Percentiles rank a stretch among this genome's conserved stretches.
phyloP scores from a whole-genome alignment of 2,329 filamentous ascomycete species.

The Microcera coccophila region DNA sequence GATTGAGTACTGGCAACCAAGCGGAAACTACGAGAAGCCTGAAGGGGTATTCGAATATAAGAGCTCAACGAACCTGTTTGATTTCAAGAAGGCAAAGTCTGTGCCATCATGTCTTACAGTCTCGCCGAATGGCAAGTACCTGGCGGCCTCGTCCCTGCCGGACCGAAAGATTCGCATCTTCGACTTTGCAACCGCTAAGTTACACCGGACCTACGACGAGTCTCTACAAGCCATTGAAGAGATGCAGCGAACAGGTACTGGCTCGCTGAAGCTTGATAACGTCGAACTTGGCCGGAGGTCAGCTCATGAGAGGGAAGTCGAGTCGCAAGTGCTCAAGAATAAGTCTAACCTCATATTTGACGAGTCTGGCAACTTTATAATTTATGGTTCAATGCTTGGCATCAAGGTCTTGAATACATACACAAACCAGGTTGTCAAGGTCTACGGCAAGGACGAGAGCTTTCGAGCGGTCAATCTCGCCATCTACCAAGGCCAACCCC shows the following conservation, averaged over 20 bases:
- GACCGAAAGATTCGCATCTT: conserved; percentile 92
- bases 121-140: conserved; percentile 80
- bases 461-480: conserved; percentile 79
- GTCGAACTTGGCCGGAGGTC: conserved; percentile 88
- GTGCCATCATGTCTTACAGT: conserved; percentile 77
- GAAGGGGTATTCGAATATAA: conserved; percentile 90
- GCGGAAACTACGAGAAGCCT: conserved; percentile 80
- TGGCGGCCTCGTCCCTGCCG: conserved; percentile 85
- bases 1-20: conserved; percentile 93
- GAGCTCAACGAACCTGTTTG: conserved; percentile 88
- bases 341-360: conserved; percentile 90
- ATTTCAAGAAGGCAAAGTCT: conserved; percentile 94
- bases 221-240: conserved; percentile 83
- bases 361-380: conserved; percentile 89
- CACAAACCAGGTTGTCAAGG: conserved; percentile 86
- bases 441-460: conserved; percentile 86
- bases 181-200: conserved; percentile 83
- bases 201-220: conserved; percentile 92
- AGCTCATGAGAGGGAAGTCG: conserved; percentile 81
- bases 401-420: conserved; percentile 95
- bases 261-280: conserved; percentile 75
- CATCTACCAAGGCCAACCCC: conserved; percentile 90
- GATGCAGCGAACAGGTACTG: conserved; percentile 93
- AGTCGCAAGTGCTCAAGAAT: conserved; percentile 61
- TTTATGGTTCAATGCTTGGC: conserved; percentile 89